These are phyloP conservation scores for Paramecium octaurelia DNA, from an alignment of 73 alveolate species.

Conservation along the genomic window DNA sequence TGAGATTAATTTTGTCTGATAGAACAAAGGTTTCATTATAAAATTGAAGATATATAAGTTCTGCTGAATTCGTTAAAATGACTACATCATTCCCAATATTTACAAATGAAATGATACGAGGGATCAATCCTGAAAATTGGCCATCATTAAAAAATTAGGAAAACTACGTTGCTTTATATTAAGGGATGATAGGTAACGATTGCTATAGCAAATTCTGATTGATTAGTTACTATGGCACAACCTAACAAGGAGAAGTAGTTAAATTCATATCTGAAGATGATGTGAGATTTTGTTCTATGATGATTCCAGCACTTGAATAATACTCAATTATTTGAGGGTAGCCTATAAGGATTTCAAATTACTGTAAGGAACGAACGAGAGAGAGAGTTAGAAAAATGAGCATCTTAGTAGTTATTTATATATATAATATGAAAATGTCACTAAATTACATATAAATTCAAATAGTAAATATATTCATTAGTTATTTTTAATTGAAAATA, in stretches of 20 bases:
- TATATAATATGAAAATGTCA: background rate
- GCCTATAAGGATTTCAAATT: background rate
- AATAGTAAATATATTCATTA: conserved; percentile 15
- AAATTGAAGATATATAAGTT: background rate
- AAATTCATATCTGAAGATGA: background rate
- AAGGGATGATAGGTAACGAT: background rate
- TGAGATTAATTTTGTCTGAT: background rate
- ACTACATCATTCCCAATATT: background rate
- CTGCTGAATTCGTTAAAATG: background rate
- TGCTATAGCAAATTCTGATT: background rate
- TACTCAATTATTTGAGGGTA: background rate
- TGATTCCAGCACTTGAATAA: background rate
- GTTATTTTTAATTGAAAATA: background rate
- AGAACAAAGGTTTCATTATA: background rate
- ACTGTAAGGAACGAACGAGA: background rate
- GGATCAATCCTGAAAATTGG: background rate
- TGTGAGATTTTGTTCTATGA: background rate
- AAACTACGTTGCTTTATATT: background rate
- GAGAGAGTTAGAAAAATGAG: background rate
- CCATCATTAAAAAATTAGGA: background rate
- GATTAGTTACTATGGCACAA: background rate
- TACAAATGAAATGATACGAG: background rate
- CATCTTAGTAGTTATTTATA: background rate
- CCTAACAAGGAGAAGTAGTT: background rate
- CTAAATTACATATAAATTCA: background rate